phyloP scores from a whole-genome alignment of 2,329 filamentous ascomycete genomes.

The Scedosporium apiospermum region DNA sequence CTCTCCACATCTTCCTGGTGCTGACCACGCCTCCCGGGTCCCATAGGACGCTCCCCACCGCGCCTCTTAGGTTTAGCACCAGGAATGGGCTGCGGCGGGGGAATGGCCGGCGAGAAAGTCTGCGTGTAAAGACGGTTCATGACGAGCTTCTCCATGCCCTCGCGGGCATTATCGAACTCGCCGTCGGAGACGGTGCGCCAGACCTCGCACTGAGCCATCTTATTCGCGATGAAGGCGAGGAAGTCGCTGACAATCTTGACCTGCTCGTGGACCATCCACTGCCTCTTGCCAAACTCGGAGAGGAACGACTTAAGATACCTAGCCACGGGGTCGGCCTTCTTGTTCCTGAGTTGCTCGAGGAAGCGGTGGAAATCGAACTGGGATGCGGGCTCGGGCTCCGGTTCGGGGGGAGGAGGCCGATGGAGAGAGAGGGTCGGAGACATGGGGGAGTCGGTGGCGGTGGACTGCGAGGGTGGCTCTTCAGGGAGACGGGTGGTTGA shows the following conservation, averaged over 20 bases:
- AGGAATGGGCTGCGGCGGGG: constrained; percentile 64
- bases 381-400: constrained; percentile 70
- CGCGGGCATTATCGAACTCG: constrained; percentile 95
- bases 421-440: constrained; percentile 43
- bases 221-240: constrained; percentile 90
- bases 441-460: constrained; percentile 21
- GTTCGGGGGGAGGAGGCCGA: constrained; percentile 61
- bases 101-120: constrained; percentile 91
- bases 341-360: constrained; percentile 87
- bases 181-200: constrained; percentile 94
- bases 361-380: constrained; percentile 98
- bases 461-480: constrained; percentile 8
- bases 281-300: constrained; percentile 88
- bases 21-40: constrained; percentile 81
- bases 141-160: constrained; percentile 98
- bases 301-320: constrained; percentile 92
- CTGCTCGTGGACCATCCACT: constrained; percentile 99
- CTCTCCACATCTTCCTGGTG: constrained; percentile 97
- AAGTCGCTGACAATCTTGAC: constrained; percentile 99
- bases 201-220: constrained; percentile 95
- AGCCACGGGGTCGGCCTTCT: constrained; percentile 95
- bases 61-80: constrained; percentile 59
- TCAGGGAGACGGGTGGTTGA: constrained; percentile 10
- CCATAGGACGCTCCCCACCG: constrained; percentile 58
- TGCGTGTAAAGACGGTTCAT: constrained; percentile 97